phyloP scores from a whole-genome alignment of 345 rosid species.

The Excoecaria cochinchinensis region DNA sequence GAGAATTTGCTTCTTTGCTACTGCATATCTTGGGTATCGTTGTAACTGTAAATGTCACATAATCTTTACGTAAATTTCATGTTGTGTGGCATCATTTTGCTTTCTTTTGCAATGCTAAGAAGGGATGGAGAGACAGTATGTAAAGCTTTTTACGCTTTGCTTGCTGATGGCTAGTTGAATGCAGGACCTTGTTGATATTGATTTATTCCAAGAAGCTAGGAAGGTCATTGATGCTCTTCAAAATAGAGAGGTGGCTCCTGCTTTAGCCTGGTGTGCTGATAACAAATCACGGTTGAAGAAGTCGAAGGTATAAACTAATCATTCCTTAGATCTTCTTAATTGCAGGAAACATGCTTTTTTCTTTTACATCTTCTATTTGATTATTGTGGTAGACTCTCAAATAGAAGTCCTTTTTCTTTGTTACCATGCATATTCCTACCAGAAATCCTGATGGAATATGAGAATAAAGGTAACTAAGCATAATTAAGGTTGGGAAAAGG shows the following conservation, averaged over 20 bases:
- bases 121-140: neutral
- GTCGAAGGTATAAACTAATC: constrained; percentile 56
- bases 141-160: too few species aligned
- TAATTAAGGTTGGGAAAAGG: neutral
- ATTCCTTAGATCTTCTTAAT: neutral
- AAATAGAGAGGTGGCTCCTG: constrained; percentile 76
- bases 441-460: neutral
- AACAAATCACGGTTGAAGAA: constrained; percentile 89
- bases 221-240: constrained; percentile 84
- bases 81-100: neutral
- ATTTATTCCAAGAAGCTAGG: constrained; percentile 84
- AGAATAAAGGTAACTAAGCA: neutral
- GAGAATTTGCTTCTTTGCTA: neutral
- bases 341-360: neutral
- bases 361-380: neutral
- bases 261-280: constrained; percentile 89
- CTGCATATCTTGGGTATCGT: neutral
- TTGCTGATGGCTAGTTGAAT: neutral
- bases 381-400: neutral
- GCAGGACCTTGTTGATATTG: constrained; percentile 91
- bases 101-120: neutral
- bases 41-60: neutral
- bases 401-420: neutral
- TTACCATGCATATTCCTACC: neutral
- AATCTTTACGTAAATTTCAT: neutral